phyloP scores from a whole-genome alignment of 495 filamentous ascomycete species.

The Neurospora discreta region DNA sequence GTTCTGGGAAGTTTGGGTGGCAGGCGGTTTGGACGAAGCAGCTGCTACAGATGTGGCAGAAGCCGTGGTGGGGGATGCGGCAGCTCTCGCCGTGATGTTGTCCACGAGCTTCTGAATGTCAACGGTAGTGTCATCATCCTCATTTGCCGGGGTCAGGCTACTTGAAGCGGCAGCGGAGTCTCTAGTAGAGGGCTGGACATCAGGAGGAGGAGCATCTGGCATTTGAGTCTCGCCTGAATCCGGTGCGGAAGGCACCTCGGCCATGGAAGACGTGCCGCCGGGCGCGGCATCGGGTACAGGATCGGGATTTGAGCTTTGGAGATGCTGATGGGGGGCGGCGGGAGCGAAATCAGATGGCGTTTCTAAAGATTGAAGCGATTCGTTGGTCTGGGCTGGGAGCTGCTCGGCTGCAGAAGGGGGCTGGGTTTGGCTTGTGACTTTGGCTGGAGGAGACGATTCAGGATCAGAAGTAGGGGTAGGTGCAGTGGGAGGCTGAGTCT shows the following conservation, averaged over 20 bases:
- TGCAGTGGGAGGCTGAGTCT: constrained; percentile 15
- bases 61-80: constrained; percentile 18
- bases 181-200: constrained; percentile 10
- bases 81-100: constrained; percentile 36
- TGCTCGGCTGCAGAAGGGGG: background rate
- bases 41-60: constrained; percentile 2
- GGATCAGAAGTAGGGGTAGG: constrained; percentile 16
- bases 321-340: background rate
- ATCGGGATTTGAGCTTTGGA: constrained; percentile 3
- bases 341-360: constrained; percentile 5
- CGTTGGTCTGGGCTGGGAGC: constrained; percentile 4
- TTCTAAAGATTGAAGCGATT: background rate
- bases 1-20: constrained; percentile 20
- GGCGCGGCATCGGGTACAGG: constrained; percentile 4
- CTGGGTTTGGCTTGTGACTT: background rate
- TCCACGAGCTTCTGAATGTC: constrained; percentile 41
- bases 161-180: constrained; percentile 16
- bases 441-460: constrained; percentile 2
- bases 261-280: constrained; percentile 9
- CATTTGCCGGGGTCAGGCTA: constrained; percentile 13
- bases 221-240: constrained; percentile 1
- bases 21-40: constrained; percentile 20
- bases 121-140: constrained; percentile 26
- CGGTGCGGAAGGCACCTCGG: constrained; percentile 1
- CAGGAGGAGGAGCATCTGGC: constrained; percentile 5